Base-by-base conservation (phyloP, 305 asterid species). In the Rubia balearica region DNA sequence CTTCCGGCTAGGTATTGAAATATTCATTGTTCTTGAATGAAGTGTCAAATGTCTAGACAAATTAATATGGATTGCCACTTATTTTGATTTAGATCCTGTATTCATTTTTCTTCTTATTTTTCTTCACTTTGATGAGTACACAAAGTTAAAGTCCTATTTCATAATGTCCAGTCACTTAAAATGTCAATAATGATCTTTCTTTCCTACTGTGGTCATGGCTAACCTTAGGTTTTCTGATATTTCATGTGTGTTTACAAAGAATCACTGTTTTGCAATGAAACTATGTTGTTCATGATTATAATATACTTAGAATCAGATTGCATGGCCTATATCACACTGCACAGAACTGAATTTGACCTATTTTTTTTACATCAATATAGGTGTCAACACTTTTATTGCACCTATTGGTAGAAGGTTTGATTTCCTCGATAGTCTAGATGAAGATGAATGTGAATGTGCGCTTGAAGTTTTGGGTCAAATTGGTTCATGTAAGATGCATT, bases 401-500 rank as follows among this genome's bases (percentile, higher is more conserved):
- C 86, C 96, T 64, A 89, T 91, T 68, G 92, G 86, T 61, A 73
- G 79, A 81, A 91, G 92, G 84, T 81, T 91, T 74, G 83, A 78
- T 66, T 78, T 82, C 67, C 81, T 85, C 74, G 87, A 79, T 69
- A 82, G 83, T 75, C 83, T 80, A 78, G 89, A 88, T 43, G 84
- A 87, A 16, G 95, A 93, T 81, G 98, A 89, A 81, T 86, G 84
- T 79, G 98, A 93, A 89, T 87, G 93, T 76, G 97, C 96, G 40
- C 86, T 93, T 55, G 98, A 93, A 78, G 91, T 96, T 66, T 80
- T 91, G 81, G 98, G 98, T 76, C 96, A 88, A 77, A 89, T 91
- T 81, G 97, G 97, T 72, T 83, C 83, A 59, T 86, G 97, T 93
- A 78, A 90, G 98, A 27, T 79, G 62, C 70, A 63, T 62, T 76